phyloP scores from a whole-genome alignment of 352 stramenopile genomes.

The Pythium monospermum region DNA sequence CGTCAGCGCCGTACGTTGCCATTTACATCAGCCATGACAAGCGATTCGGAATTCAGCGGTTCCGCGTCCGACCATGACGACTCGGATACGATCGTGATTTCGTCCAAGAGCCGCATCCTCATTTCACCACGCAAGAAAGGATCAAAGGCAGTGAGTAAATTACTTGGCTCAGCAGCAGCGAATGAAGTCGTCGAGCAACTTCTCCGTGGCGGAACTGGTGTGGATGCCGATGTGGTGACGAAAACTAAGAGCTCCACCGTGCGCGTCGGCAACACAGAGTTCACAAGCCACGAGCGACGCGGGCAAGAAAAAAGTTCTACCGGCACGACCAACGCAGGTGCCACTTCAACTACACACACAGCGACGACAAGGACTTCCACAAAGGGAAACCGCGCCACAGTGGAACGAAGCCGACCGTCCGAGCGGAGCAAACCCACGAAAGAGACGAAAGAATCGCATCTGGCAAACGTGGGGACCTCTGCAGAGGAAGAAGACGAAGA shows the following conservation, averaged over 20 bases:
- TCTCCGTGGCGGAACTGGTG: slow-evolving; percentile 3
- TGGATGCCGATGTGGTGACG: slow-evolving; percentile 1
- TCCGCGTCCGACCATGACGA: slow-evolving; percentile 19
- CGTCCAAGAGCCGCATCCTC: slow-evolving; percentile 49
- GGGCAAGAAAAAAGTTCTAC: not conserved
- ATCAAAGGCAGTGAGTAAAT: slow-evolving; percentile 17
- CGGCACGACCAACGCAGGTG: not conserved
- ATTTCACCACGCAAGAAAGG: slow-evolving; percentile 46
- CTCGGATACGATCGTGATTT: slow-evolving; percentile 54
- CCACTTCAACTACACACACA: not conserved
- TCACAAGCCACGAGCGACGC: not conserved
- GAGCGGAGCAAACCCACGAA: not conserved
- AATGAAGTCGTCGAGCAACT: slow-evolving; percentile 17
- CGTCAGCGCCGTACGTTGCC: not conserved
- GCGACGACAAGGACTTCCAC: not conserved
- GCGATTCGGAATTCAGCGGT: slow-evolving; percentile 12
- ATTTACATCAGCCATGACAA: slow-evolving; percentile 6
- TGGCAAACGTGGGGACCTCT: not conserved
- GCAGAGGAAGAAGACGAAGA: not conserved
- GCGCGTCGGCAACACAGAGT: not conserved
- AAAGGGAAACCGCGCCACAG: not conserved
- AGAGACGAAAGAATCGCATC: not conserved
- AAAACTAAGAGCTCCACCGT: slow-evolving; percentile 6
- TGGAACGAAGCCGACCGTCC: not conserved
- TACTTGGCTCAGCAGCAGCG: slow-evolving; percentile 12